Evolutionary conservation across 352 stramenopile species (phyloP).

Genomic region (Phytophthora ramorum): DNA sequence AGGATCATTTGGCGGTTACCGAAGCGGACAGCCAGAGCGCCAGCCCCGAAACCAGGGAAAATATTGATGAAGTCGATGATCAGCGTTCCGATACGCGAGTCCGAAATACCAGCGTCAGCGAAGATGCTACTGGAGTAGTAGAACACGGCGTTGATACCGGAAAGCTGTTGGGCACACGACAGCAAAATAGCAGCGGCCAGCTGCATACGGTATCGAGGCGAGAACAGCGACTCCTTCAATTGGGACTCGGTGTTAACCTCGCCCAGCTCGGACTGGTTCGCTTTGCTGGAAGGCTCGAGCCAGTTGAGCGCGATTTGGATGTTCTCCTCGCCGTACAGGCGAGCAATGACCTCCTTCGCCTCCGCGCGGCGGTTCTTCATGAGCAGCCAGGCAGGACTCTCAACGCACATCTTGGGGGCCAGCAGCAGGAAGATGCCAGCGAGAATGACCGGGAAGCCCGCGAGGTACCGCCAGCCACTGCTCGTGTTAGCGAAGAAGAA

Average conservation of each 20-base stretch:
- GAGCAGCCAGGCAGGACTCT: slow-evolving; percentile 41
- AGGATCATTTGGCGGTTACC: slow-evolving; percentile 63
- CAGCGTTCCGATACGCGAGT: slow-evolving; percentile 26
- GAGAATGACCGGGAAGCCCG: slow-evolving; percentile 49
- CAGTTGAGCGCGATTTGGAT: slow-evolving; percentile 35
- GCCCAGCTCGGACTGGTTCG: slow-evolving; percentile 18
- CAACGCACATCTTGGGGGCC: slow-evolving; percentile 47
- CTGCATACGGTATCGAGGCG: slow-evolving; percentile 45
- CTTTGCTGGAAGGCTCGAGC: slow-evolving; percentile 32
- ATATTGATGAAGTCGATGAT: slow-evolving; percentile 55
- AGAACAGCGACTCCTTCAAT: slow-evolving; percentile 40
- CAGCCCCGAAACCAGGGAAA: slow-evolving; percentile 46
- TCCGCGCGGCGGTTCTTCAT: slow-evolving; percentile 32
- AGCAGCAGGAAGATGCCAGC: slow-evolving; percentile 48
- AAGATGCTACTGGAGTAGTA: slow-evolving; percentile 31
- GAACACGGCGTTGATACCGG: slow-evolving; percentile 56
- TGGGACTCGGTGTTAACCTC: slow-evolving; percentile 31
- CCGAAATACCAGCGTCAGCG: slow-evolving; percentile 19
- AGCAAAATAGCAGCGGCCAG: slow-evolving; percentile 51
- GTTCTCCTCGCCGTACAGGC: slow-evolving; percentile 43
- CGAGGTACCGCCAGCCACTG: slow-evolving; percentile 45
- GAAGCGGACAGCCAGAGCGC: slow-evolving; percentile 47
- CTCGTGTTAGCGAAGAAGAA: slow-evolving; percentile 68
- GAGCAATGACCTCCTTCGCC: slow-evolving; percentile 36
- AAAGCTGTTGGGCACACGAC: slow-evolving; percentile 53